phyloP scores from a whole-genome alignment of 768 basidiomycete species.

The Boletus barrowsii region DNA sequence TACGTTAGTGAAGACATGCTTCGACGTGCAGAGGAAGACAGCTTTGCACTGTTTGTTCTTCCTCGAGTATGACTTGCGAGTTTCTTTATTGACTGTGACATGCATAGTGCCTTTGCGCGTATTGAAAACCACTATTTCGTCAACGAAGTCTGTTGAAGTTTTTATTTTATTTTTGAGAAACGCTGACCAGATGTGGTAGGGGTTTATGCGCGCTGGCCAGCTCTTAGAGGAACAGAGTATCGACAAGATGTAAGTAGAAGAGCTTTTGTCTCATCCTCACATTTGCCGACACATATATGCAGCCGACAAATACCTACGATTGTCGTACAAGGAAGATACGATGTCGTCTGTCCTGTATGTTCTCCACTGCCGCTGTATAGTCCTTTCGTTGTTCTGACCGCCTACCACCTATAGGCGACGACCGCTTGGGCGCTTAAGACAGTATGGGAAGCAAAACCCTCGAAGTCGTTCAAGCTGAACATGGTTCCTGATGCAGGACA shows the following conservation, averaged over 20 bases:
- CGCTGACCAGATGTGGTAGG: slow-evolving; percentile 38
- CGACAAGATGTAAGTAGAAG: slow-evolving; percentile 70
- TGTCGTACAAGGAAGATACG: slow-evolving; percentile 85
- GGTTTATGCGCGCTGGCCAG: slow-evolving; percentile 87
- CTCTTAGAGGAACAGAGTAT: slow-evolving; percentile 80
- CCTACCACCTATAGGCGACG: slow-evolving; percentile 55
- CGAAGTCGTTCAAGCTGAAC: slow-evolving; percentile 38
- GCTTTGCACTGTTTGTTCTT: slow-evolving; percentile 66
- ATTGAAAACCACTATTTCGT: slow-evolving; percentile 93
- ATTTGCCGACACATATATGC: slow-evolving; percentile 4
- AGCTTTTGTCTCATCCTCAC: not conserved
- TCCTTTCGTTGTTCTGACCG: not conserved
- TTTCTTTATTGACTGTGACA: slow-evolving; percentile 1
- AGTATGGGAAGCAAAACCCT: slow-evolving; percentile 72
- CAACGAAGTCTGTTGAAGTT: slow-evolving; percentile 51
- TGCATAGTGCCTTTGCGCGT: slow-evolving; percentile 70
- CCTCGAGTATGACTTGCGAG: slow-evolving; percentile 4
- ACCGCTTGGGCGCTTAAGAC: slow-evolving; percentile 82
- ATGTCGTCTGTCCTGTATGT: slow-evolving; percentile 80
- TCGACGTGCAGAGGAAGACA: slow-evolving; percentile 64
- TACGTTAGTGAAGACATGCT: slow-evolving; percentile 66
- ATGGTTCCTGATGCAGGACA: slow-evolving; percentile 88
- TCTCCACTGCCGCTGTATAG: not conserved
- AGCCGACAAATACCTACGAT: slow-evolving; percentile 87
- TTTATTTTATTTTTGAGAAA: not conserved